Evolutionary conservation across 1,284 basidiomycete genomes (phyloP).

Genomic region (Cryptococcus hybrid): DNA sequence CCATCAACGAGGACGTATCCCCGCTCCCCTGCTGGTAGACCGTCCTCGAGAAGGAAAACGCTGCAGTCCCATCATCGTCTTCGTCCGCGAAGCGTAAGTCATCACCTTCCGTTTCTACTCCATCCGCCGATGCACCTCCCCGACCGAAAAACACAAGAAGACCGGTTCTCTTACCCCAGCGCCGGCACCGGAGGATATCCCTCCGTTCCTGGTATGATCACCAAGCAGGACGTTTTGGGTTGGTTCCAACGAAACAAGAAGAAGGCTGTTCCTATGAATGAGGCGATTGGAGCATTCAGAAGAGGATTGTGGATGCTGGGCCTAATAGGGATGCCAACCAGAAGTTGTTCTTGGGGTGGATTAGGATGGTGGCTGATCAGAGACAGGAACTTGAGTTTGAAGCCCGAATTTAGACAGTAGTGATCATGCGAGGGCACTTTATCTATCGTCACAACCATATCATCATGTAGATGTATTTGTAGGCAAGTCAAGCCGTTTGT

Average conservation of each 20-base stretch:
- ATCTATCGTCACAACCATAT: too few species aligned
- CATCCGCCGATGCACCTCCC: neutral
- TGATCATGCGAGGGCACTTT: too few species aligned
- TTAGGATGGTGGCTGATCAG: conserved; percentile 25
- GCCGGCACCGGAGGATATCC: conserved; percentile 19
- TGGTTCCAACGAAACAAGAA: conserved; percentile 29
- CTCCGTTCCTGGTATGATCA: conserved; percentile 29
- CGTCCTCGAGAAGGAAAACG: conserved; percentile 2
- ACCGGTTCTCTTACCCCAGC: conserved; percentile 23
- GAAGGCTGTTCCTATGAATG: conserved; percentile 20
- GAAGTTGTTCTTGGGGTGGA: conserved; percentile 26
- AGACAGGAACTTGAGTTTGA: too few species aligned
- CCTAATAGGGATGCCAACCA: conserved; percentile 28
- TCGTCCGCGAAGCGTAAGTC: neutral
- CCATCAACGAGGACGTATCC: neutral
- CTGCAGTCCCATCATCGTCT: too few species aligned
- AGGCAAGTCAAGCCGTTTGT: too few species aligned
- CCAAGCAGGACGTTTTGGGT: conserved; percentile 29
- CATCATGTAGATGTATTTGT: too few species aligned
- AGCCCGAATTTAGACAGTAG: too few species aligned
- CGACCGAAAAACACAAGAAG: neutral
- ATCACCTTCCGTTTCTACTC: neutral
- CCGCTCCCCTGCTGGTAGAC: neutral
- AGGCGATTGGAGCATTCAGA: conserved; percentile 31
- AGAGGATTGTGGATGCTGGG: conserved; percentile 17